Evolutionary conservation across 1,284 basidiomycete species (phyloP), one percentile per base, ranked within the genome.

Genomic region (Marasmius tenuissimus): DNA sequence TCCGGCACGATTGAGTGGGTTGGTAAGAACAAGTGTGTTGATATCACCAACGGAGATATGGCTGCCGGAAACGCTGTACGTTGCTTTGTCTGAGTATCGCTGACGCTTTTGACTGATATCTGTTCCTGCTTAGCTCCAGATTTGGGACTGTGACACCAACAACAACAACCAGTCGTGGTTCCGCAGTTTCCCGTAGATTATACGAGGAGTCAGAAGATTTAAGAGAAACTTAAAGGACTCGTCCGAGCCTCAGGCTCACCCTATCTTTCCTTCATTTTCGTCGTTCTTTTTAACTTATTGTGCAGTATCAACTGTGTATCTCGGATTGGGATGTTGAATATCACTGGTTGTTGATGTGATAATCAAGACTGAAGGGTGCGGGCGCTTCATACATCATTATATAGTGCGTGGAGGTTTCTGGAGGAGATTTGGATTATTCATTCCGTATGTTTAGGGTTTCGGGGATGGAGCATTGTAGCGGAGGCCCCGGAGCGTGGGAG

Each of bases 381-480:
- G 27, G 27, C 2, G 4, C 27, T 27, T 27, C 27, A 27, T 27
- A 27, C 27, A 27, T 27, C 2, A 27, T 27, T 4, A 27, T 27
- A 27, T 27, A 4, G 27, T 27, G 27, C 27, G 27, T 27, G 14
- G 16, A 45, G 7, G 65, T 50, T 12, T 49, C 58, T 2, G 42
- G 27, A 27, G 27, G 57, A 1, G 20, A 45, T 7, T 47, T 66
- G 11, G 66, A 67, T 50, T 18, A 57, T 9, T 67, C 63, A 22
- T 63, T 63, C 37, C 62, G 64, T 2, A 57, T 67, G 56, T 67
- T 67, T 55, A 51, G 58, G 8, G 61, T 67, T 20, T 57, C 58
- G 8, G 66, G 66, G 6, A 65, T 67, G 64, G 58, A 49, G 1
- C 68, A 69, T 61, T 68, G 68, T 39, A n/a, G 34, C 0, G 47